Evolutionary conservation across 1,284 basidiomycete genomes (phyloP).

Genomic region (Fistulinella cinereoalba): DNA sequence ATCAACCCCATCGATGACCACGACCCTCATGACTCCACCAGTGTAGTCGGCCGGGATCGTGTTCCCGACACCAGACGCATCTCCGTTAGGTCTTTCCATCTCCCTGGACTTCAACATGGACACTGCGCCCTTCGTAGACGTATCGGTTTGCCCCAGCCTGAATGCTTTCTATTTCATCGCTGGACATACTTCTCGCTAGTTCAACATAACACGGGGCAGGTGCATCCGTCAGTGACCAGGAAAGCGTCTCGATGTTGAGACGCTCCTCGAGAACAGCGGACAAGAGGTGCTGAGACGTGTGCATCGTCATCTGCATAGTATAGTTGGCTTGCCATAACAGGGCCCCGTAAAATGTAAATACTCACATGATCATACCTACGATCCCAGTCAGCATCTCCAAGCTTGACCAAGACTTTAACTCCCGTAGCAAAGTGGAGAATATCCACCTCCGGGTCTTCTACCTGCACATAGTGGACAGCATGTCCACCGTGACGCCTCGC

Average conservation of each 20-base stretch:
- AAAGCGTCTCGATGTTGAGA: conserved; percentile 72
- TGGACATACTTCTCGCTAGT: conserved; percentile 65
- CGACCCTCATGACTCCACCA: conserved; percentile 75
- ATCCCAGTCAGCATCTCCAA: conserved; percentile 64
- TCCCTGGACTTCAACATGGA: conserved; percentile 70
- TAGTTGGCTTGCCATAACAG: not conserved
- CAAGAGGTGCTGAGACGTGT: conserved; percentile 81
- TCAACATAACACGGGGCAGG: conserved; percentile 77
- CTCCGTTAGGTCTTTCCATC: conserved; percentile 45
- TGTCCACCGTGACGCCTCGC: conserved; percentile 70
- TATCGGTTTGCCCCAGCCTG: conserved; percentile 68
- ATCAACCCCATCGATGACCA: conserved; percentile 80
- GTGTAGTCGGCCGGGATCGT: conserved; percentile 69
- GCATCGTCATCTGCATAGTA: conserved; percentile 67
- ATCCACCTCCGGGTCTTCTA: conserved; percentile 43
- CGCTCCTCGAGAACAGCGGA: conserved; percentile 76
- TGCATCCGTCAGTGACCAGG: conserved; percentile 75
- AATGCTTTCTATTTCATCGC: conserved; percentile 59
- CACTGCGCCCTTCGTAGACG: conserved; percentile 59
- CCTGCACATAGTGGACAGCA: conserved; percentile 73
- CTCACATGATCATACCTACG: conserved; percentile 78
- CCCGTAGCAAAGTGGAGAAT: conserved; percentile 50
- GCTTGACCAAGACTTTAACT: conserved; percentile 50
- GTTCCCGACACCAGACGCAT: conserved; percentile 50
- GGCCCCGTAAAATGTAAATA: not conserved